phyloP scores from a whole-genome alignment of 805 yeast genomes.

The Ogataea populi-albae region DNA sequence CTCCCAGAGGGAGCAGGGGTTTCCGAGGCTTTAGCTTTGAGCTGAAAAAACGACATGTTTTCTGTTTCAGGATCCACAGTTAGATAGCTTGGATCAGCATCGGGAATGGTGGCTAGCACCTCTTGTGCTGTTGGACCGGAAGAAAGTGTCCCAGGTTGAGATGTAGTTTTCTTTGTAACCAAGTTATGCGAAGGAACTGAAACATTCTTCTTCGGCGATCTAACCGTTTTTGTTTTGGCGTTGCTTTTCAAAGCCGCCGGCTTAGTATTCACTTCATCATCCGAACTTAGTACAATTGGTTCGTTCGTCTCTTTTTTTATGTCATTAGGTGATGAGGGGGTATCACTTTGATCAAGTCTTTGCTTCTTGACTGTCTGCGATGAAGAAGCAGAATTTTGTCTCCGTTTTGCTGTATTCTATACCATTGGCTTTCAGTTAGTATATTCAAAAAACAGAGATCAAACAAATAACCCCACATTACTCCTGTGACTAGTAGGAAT shows the following conservation, averaged over 20 bases:
- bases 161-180: too few species aligned
- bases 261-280: constrained; percentile 9
- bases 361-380: too few species aligned
- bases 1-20: constrained; percentile 33
- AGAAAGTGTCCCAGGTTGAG: too few species aligned
- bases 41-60: constrained; percentile 51
- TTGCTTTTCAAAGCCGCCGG: not conserved
- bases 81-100: constrained; percentile 54
- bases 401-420: too few species aligned
- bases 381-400: too few species aligned
- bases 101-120: constrained; percentile 63
- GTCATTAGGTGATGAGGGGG: too few species aligned
- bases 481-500: too few species aligned
- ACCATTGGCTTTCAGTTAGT: not conserved
- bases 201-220: too few species aligned
- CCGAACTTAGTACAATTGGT: constrained; percentile 4
- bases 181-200: too few species aligned
- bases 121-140: constrained; percentile 61
- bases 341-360: too few species aligned
- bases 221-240: too few species aligned
- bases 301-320: not conserved
- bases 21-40: constrained; percentile 44
- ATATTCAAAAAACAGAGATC: constrained; percentile 1
- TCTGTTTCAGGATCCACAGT: constrained; percentile 42
- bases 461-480: too few species aligned